Evolutionary conservation across 2,329 filamentous ascomycete species (phyloP).

Genomic region (Cladophialophora bantiana): DNA sequence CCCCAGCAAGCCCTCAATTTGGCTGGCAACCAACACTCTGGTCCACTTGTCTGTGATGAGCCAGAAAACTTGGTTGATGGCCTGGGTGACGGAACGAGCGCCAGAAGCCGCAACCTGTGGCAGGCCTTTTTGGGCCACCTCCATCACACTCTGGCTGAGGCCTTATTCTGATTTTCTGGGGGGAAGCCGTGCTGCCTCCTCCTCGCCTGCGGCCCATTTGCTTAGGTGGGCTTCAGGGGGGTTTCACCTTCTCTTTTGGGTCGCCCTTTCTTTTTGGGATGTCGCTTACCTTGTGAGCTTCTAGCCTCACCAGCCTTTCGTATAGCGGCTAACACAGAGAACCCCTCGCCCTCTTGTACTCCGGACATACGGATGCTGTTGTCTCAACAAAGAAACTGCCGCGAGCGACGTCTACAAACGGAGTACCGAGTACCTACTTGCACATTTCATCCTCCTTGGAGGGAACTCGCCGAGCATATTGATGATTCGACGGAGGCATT

Average conservation of each 20-base stretch:
- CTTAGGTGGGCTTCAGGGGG: constrained; percentile 21
- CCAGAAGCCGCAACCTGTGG: constrained; percentile 2
- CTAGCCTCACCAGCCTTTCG: constrained; percentile 4
- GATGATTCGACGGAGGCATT: not conserved
- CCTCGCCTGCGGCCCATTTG: not conserved
- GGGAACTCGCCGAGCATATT: not conserved
- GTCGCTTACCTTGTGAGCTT: constrained; percentile 13
- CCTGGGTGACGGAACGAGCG: constrained; percentile 3
- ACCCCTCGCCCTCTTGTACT: not conserved
- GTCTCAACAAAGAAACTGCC: too few species aligned
- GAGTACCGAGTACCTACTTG: too few species aligned
- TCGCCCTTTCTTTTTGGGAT: not conserved
- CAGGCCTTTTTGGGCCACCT: not conserved
- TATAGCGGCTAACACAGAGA: not conserved
- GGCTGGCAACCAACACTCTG: constrained; percentile 4
- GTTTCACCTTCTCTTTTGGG: not conserved
- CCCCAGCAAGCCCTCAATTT: constrained; percentile 19
- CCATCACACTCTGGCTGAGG: constrained; percentile 9
- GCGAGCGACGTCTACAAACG: too few species aligned
- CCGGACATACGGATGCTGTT: not conserved
- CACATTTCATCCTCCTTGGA: not conserved
- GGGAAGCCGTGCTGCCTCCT: not conserved
- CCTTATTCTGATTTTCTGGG: constrained; percentile 1
- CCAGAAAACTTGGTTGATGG: constrained; percentile 15
- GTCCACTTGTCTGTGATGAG: constrained; percentile 23